A percentile compares a stretch with the other conserved stretches of the same genome.
Evolutionary conservation across 2,329 filamentous ascomycete species (phyloP).

Genomic region (Xylaria sp.): DNA sequence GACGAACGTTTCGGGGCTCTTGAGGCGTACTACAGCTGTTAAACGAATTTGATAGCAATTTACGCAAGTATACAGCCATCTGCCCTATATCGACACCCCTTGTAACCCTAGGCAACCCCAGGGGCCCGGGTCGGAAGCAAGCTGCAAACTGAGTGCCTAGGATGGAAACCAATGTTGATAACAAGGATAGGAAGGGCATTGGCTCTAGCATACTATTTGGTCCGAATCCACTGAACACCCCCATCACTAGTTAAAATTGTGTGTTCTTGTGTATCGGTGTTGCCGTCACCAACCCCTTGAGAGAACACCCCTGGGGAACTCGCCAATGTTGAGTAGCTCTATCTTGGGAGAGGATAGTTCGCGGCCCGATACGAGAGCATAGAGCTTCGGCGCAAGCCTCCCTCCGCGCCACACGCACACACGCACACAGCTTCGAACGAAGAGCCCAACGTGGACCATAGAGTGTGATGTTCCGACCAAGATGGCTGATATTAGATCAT

Average conservation of each 20-base stretch:
- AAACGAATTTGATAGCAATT: constrained; percentile 17
- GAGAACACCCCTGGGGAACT: constrained; percentile 25
- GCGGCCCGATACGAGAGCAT: constrained; percentile 18
- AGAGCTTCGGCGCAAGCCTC: constrained; percentile 22
- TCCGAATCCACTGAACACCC: constrained; percentile 32
- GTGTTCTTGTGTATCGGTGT: neutral
- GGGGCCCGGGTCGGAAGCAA: neutral
- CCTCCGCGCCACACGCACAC: neutral
- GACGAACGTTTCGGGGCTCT: constrained; percentile 24
- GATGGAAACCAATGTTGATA: neutral
- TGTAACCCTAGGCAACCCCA: neutral
- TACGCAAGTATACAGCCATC: neutral
- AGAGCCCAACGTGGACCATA: too few relatives aligned
- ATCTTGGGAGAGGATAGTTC: constrained; percentile 27
- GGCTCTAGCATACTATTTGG: constrained; percentile 36
- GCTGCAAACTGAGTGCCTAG: neutral
- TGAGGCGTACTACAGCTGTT: constrained; percentile 24
- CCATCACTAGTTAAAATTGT: constrained; percentile 32
- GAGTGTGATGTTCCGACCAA: constrained; percentile 15
- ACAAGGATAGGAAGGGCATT: constrained; percentile 32
- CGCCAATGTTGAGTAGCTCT: constrained; percentile 29
- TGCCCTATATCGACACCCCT: neutral
- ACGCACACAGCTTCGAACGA: neutral
- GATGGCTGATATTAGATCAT: neutral
- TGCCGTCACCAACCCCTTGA: constrained; percentile 13